phyloP scores from a whole-genome alignment of 1,284 basidiomycete genomes.

The Cronartium quercuum region DNA sequence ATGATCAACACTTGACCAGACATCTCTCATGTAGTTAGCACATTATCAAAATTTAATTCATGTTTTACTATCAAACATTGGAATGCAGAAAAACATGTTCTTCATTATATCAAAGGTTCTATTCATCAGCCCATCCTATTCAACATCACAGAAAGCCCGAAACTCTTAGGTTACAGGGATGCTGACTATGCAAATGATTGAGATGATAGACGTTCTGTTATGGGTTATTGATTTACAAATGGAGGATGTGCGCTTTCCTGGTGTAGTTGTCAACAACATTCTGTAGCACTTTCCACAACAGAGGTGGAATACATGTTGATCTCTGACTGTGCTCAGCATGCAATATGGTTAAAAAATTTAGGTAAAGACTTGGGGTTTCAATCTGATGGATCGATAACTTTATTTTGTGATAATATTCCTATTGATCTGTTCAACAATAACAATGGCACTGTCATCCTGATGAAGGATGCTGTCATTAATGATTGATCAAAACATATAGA shows the following conservation, averaged over 20 bases:
- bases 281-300: background rate
- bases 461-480: background rate
- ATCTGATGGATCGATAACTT: background rate
- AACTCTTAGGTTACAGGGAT: background rate
- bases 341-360: background rate
- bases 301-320: background rate
- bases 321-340: background rate
- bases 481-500: background rate
- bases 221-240: background rate
- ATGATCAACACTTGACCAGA: background rate
- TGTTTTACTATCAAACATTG: background rate
- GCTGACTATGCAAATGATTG: background rate
- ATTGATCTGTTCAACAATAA: background rate
- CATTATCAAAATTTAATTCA: background rate
- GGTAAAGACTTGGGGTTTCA: background rate
- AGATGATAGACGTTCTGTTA: background rate
- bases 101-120: background rate
- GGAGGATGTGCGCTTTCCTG: background rate
- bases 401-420: too few relatives aligned
- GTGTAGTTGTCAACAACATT: background rate
- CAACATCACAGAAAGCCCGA: too few relatives aligned
- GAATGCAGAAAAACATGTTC: background rate
- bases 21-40: background rate
- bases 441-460: background rate
- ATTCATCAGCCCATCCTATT: background rate